Evolutionary conservation across 2,329 filamentous ascomycete genomes (phyloP).

Genomic region (Colletotrichum liaoningense): DNA sequence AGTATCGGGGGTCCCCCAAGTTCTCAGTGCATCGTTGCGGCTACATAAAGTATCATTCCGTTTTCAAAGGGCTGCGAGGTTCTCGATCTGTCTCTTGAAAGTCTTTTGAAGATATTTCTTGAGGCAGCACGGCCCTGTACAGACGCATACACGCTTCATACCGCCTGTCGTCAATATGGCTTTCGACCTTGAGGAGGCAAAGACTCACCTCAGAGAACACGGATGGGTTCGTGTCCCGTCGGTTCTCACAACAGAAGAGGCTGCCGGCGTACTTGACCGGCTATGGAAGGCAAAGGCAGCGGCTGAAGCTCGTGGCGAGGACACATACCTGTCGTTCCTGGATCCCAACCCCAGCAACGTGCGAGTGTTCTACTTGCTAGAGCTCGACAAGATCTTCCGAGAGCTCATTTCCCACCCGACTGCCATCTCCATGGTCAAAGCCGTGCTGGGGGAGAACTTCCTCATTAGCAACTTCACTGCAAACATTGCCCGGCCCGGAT

Average conservation of each 20-base stretch:
- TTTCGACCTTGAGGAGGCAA: background rate
- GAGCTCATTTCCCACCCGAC: background rate
- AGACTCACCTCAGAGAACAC: background rate
- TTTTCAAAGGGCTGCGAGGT: background rate
- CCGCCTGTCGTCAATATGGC: background rate
- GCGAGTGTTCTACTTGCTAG: background rate
- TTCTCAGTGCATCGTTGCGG: background rate
- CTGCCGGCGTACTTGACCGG: background rate
- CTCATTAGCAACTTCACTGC: background rate
- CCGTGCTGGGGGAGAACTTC: background rate
- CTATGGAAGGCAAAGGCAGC: background rate
- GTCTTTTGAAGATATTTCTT: background rate
- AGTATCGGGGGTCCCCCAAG: background rate
- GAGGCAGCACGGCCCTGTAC: background rate
- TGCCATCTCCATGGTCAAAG: background rate
- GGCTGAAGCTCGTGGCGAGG: background rate
- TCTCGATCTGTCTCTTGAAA: background rate
- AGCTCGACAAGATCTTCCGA: background rate
- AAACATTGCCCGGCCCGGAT: background rate
- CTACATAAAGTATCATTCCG: background rate
- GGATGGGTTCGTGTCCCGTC: background rate
- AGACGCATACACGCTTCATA: background rate
- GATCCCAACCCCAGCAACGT: background rate
- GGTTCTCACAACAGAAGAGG: background rate
- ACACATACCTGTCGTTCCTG: background rate